phyloP scores from a whole-genome alignment of 805 yeast species.

The Cyberlindnera lachancei region DNA sequence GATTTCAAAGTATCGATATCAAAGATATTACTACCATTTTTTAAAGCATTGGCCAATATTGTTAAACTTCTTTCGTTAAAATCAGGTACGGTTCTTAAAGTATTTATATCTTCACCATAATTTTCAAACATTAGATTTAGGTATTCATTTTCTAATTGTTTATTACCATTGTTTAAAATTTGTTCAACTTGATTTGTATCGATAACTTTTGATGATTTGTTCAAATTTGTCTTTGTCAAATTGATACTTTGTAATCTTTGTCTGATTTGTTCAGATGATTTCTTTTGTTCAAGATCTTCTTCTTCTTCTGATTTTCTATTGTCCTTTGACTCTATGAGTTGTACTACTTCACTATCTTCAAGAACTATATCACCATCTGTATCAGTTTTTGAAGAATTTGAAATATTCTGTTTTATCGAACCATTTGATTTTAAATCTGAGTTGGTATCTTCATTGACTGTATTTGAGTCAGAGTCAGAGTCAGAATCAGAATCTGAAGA shows the following conservation, averaged over 20 bases:
- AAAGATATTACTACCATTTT: slow-evolving; percentile 17
- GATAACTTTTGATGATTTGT: slow-evolving; percentile 21
- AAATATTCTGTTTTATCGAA: too few species aligned
- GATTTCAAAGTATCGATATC: slow-evolving; percentile 18
- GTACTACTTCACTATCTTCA: slow-evolving; percentile 26
- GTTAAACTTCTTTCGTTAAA: slow-evolving; percentile 48
- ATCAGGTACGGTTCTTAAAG: slow-evolving; percentile 50
- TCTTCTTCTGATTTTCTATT: slow-evolving; percentile 4
- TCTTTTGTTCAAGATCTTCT: too few species aligned
- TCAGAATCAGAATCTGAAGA: slow-evolving; percentile 1
- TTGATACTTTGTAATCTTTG: slow-evolving; percentile 15
- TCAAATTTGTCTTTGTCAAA: slow-evolving; percentile 29
- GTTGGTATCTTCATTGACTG: slow-evolving; percentile 21
- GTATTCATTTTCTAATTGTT: slow-evolving; percentile 41
- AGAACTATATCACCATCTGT: slow-evolving; percentile 21
- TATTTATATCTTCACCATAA: slow-evolving; percentile 38
- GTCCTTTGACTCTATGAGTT: not conserved
- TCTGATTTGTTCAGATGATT: slow-evolving; percentile 8
- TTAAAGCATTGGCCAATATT: slow-evolving; percentile 17
- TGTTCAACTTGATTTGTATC: slow-evolving; percentile 25
- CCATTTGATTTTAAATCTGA: slow-evolving; percentile 2
- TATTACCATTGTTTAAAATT: slow-evolving; percentile 24
- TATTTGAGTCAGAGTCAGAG: slow-evolving; percentile 5
- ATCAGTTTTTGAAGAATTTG: slow-evolving; percentile 8
- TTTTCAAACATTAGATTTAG: slow-evolving; percentile 47